Evolutionary conservation across 2,329 filamentous ascomycete species (phyloP), one percentile per base, ranked within the genome.

Genomic region (Volutella citrinella): DNA sequence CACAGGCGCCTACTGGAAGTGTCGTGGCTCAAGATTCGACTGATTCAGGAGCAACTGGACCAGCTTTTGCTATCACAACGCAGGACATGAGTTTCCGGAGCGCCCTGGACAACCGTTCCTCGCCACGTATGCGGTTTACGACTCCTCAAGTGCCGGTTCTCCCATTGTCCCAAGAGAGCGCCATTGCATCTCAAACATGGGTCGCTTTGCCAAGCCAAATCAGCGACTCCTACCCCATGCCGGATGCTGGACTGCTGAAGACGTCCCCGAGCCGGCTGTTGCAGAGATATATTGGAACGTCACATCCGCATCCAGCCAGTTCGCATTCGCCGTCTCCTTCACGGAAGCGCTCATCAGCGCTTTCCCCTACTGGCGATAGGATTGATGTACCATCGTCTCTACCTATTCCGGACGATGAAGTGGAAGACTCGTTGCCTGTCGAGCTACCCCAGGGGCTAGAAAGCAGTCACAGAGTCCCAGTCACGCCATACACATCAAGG

Each of bases 171-270:
- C 43, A 40, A 9, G 38, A 36, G 15, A 36, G 18, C 17, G 18
- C 18, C 11, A 31, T 34, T 24, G 36, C 20, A 19, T 52, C 56
- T 4, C 58, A 60, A 22, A 42, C 45, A 30, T 71, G 65, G 64
- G 51, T 53, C 27, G 55, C 64, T 11, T 69, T 68, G 3, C 65
- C 70, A 0, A 78, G 72, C 36, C 61, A 72, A 18, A 64, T 81
- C 14, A 65, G 63, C 9, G 77, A 82, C 47, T 82, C 77, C 1
- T 70, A 76, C 43, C 70, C 50, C 30, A 56, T 65, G 39, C 60
- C 60, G 7, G 53, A 55, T 29, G 36, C 49, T 5, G 43, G 42
- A 6, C 16, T 61, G 14, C 34, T 60, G 10, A 40, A 42, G 8
- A 42, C 45, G 13, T 73, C 77, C 1, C 76, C 76, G 0, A 71